phyloP scores from a whole-genome alignment of 2,329 filamentous ascomycete genomes.

The Phialemoniopsis sp. region DNA sequence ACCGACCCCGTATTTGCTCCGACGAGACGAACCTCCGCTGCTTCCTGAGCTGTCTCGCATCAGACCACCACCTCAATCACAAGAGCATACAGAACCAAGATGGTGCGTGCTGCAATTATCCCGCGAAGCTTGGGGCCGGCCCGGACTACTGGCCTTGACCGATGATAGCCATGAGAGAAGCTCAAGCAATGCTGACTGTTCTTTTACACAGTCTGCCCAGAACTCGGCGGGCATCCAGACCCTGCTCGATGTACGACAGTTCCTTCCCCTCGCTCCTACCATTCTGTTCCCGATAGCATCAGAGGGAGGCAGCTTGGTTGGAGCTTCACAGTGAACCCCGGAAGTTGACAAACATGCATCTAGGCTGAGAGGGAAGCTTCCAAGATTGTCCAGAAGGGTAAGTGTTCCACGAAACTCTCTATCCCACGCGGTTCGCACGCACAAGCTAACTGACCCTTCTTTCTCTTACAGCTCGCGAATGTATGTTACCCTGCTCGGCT shows the following conservation, averaged over 20 bases:
- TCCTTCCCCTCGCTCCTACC: neutral
- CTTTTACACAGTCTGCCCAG: conserved; percentile 73
- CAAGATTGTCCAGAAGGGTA: conserved; percentile 98
- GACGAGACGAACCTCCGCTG: too few species aligned
- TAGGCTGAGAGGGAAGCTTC: conserved; percentile 97
- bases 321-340: too few species aligned
- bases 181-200: conserved; percentile 14
- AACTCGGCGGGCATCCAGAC: conserved; percentile 99
- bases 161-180: conserved; percentile 5
- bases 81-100: too few species aligned
- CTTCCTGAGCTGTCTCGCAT: too few species aligned
- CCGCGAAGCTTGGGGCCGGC: too few species aligned
- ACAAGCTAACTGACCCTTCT: conserved; percentile 20
- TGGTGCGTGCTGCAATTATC: conserved; percentile 8
- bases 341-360: too few species aligned
- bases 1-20: too few species aligned
- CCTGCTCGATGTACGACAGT: conserved; percentile 81
- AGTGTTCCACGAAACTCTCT: conserved; percentile 14
- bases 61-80: too few species aligned
- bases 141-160: neutral
- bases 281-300: too few species aligned
- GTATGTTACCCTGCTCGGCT: conserved; percentile 44
- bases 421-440: conserved; percentile 5
- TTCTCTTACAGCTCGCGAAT: conserved; percentile 69
- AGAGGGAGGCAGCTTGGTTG: too few species aligned